phyloP scores from a whole-genome alignment of 2,329 filamentous ascomycete genomes.

The Verticillium alfalfae region DNA sequence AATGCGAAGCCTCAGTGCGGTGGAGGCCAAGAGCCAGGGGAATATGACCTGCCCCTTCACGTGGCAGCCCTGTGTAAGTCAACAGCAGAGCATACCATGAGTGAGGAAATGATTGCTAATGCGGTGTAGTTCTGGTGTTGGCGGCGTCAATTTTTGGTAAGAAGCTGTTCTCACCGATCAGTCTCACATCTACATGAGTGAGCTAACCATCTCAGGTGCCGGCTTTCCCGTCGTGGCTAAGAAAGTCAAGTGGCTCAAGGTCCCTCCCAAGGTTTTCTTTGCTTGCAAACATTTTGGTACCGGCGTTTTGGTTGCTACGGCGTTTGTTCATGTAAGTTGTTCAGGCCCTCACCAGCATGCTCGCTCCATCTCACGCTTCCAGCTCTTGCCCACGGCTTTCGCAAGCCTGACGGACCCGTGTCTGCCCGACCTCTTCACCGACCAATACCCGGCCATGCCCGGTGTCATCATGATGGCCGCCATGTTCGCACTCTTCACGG shows the following conservation, averaged over 20 bases:
- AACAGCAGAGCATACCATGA: not conserved
- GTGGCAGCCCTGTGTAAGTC: constrained; percentile 34
- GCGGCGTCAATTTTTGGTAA: constrained; percentile 31
- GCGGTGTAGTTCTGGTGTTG: constrained; percentile 30
- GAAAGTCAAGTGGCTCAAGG: constrained; percentile 53
- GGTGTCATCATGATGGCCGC: constrained; percentile 62
- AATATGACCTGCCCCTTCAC: constrained; percentile 36
- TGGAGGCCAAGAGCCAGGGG: constrained; percentile 25
- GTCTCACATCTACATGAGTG: not conserved
- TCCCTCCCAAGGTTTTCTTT: constrained; percentile 52
- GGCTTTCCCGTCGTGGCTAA: constrained; percentile 48
- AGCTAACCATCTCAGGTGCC: constrained; percentile 26
- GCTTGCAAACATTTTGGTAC: constrained; percentile 64
- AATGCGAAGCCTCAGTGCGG: constrained; percentile 32
- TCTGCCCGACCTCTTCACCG: constrained; percentile 54
- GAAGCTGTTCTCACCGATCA: not conserved
- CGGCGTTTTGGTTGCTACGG: constrained; percentile 66
- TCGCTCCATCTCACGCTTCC: not conserved
- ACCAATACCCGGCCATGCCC: constrained; percentile 55
- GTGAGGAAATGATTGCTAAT: constrained; percentile 1
- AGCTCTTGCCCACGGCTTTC: constrained; percentile 57
- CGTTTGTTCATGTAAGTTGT: constrained; percentile 62
- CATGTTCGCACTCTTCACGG: constrained; percentile 55
- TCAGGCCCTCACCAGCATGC: not conserved
- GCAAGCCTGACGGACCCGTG: constrained; percentile 44